Evolutionary conservation across 345 rosid species (phyloP), one percentile per base, ranked within the genome.

Genomic region (Rhizophora mangle): DNA sequence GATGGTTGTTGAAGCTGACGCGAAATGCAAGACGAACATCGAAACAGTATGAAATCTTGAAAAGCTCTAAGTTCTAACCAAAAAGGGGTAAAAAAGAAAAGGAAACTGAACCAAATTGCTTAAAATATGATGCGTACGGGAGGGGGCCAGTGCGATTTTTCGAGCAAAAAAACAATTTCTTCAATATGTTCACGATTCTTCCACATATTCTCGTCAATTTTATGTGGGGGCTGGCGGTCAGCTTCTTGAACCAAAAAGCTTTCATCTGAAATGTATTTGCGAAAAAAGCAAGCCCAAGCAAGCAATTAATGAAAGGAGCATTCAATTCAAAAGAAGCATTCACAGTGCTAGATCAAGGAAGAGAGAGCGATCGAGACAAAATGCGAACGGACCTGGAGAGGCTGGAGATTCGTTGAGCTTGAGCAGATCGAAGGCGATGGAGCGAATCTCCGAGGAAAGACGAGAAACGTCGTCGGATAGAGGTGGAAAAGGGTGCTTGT

Each of bases 191-290:
- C 97, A 54, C 97, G 82, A 77, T 94, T 91, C 85, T 86, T 94
- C 97, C 98, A 94, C 91, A 94, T 84, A 82, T 94, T 94, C 83
- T 91, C 97, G 69, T 94, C 98, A 24, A 94, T 87, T 80, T 94
- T 94, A 78, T 89, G 97, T 10, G 96, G 85, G 60, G 96, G 86
- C 76, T 78, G 82, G 52, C 71, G 70, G 37, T 82, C 84, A 10
- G 92, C 86, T 83, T 91, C 91, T 57, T 81, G 80, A 22, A 89
- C 63, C 77, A 94, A 65, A 36, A 68, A 67, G 58, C 62, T 80
- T 76, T 86, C 97, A 47, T 71, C 98, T 94, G 76, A 9, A 64
- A 30, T 5, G 49, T 2, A 13, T 7, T 7, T 27, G 27, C 36
- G 13, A 47, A 22, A 3, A 53, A 29, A 24, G 24, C 24, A 24